Base-by-base conservation (phyloP, 1,284 basidiomycete genomes). In the Salmacisia buchloeana region DNA sequence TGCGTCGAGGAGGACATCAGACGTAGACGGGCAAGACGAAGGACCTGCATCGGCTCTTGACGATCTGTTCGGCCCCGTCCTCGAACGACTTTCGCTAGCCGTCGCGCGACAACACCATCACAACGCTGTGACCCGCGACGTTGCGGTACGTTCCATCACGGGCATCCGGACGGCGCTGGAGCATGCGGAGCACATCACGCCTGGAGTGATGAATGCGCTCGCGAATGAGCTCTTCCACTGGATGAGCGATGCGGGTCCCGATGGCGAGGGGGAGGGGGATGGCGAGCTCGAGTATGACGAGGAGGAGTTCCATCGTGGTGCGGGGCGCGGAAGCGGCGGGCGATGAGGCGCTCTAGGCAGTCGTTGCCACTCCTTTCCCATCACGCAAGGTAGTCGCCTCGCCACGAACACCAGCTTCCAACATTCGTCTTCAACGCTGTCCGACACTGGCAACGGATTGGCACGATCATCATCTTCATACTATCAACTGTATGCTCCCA, bases 161-260 rank as follows among this genome's bases (percentile, higher is more conserved):
- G 67, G 67, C 21, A 62, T 76, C 15, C 60, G 73, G 2, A 52
- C 49, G 23, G 69, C 71, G 23, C 41, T 76, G 21, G 66, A 69
- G 46, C 63, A 73, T 43, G 73, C 71, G 10, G 74, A 76, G 62
- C 58, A 63, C 57, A 66, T 74, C n/a, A 75, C 73, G 18, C 71
- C 73, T 1, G 74, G 74, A 31, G 68, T 76, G 41, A 73, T 71
- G 70, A 74, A 75, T 56, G 74, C 74, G 5, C 73, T 76, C 64
- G 73, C 73, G 2, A 68, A 71, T n/a, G 74, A 76, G 58, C 52
- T 76, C 31, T 76, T 73, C 64, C 73, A 75, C 38, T 69, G 69
- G 13, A 74, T 76, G 70, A 69, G 69, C 36, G 71, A 71, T 46
- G 67, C 41, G 27, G 59, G 43, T n/a, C 56, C 43, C 18, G 41